A percentile compares a stretch with the other conserved stretches of the same genome.
Conservation (phyloP, 2,329 filamentous ascomycete genomes). For the Arthrobotrys sphaeroides region DNA sequence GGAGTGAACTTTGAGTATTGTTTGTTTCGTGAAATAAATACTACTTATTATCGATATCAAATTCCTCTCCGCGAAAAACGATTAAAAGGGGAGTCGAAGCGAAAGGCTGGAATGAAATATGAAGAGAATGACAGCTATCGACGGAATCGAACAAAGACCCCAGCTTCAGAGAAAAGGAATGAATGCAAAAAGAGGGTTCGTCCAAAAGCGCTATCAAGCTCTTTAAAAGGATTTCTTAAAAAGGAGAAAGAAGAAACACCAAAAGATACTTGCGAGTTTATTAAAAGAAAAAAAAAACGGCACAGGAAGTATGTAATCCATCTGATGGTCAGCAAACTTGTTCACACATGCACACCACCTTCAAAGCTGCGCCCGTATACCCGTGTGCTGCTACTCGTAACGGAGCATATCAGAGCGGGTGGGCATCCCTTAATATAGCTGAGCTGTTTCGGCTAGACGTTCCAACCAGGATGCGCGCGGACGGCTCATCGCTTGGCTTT, state of each 20-base stretch:
- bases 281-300: conserved; percentile 10
- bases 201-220: not conserved
- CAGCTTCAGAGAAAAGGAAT: not conserved
- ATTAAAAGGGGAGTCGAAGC: not conserved
- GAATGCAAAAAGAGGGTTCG: not conserved
- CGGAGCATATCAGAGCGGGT: conserved; percentile 25
- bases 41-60: not conserved
- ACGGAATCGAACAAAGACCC: not conserved
- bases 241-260: not conserved
- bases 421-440: conserved; percentile 49
- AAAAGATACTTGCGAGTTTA: not conserved
- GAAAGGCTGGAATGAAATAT: not conserved
- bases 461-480: conserved; percentile 30
- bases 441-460: conserved; percentile 40
- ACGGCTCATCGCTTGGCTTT: conserved; percentile 27
- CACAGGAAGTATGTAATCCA: not conserved
- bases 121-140: not conserved
- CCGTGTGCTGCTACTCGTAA: conserved; percentile 2
- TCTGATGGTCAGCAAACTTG: conserved; percentile 8
- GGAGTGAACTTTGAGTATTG: not conserved
- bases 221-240: not conserved
- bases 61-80: not conserved
- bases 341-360: not conserved
- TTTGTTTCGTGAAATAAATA: not conserved
- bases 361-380: conserved; percentile 5